These are phyloP conservation scores for Ramalina intermedia DNA, from an alignment of 495 filamentous ascomycete genomes.

Conservation along the genomic window DNA sequence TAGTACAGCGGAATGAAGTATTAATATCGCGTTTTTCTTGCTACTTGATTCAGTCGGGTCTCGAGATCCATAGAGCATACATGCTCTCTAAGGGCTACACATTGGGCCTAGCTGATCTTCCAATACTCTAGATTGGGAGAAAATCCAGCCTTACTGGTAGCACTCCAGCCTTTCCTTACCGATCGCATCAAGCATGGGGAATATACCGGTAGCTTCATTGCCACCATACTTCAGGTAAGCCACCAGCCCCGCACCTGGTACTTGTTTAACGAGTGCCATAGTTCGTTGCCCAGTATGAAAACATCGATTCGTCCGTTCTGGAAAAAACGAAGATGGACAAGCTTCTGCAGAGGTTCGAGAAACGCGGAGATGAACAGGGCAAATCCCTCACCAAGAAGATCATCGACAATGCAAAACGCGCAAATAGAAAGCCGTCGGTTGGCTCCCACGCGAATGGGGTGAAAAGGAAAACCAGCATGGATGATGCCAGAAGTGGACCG, in stretches of 20 bases:
- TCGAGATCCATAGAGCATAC: too few relatives aligned
- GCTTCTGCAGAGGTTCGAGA: slow-evolving; percentile 45
- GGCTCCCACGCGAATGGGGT: slow-evolving; percentile 14
- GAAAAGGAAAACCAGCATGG: slow-evolving; percentile 31
- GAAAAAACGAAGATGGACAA: slow-evolving; percentile 54
- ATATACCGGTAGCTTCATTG: slow-evolving; percentile 44
- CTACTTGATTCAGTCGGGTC: too few relatives aligned
- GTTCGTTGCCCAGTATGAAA: slow-evolving; percentile 50
- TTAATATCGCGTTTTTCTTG: too few relatives aligned
- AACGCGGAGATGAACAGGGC: slow-evolving; percentile 49
- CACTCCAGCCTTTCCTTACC: slow-evolving; percentile 48
- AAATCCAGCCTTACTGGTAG: slow-evolving; percentile 38
- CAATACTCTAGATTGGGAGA: slow-evolving; percentile 33
- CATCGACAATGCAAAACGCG: slow-evolving; percentile 38
- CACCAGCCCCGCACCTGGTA: slow-evolving; percentile 1
- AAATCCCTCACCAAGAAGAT: slow-evolving; percentile 44
- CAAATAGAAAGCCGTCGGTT: slow-evolving; percentile 21
- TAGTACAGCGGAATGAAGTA: too few relatives aligned
- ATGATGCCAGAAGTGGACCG: slow-evolving; percentile 28
- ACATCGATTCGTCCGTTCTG: slow-evolving; percentile 45
- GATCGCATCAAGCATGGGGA: slow-evolving; percentile 54
- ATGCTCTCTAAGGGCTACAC: too few relatives aligned
- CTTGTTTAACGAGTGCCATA: slow-evolving; percentile 16
- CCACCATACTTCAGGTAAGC: slow-evolving; percentile 46
- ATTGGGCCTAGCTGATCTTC: too few relatives aligned